Evolutionary conservation across 495 filamentous ascomycete species (phyloP), one percentile per base, ranked within the genome.

Genomic region (Cercophora sp.): DNA sequence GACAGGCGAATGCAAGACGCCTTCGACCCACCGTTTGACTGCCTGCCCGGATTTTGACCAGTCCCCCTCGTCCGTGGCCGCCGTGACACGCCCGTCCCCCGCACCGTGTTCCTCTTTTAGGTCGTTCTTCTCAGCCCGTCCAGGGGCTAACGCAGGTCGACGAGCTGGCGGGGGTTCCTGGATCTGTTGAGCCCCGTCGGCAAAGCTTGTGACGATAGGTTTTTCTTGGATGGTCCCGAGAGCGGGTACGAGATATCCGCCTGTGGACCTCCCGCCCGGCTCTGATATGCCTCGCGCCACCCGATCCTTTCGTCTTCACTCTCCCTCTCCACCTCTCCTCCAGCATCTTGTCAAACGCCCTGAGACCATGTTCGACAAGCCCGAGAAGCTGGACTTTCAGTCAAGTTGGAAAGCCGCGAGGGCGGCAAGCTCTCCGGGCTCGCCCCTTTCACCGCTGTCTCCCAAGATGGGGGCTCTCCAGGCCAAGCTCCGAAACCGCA

Each of bases 401-500:
- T 55, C 46, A 34, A 54, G 36, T 19, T 58, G 55, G 55, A 58
- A 48, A 11, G 45, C 52, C 4, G n/a, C 43, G 16, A 47, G 40
- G 24, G 34, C 44, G 18, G 49, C 58, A 50, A 58, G 52, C 54
- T 55, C 58, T 15, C 58, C 62, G 10, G 40, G 54, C 24, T 63
- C 55, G 18, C 62, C 62, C 5, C 5, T 57, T 23, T 59, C 60
- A 10, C 65, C 62, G 23, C 6, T 59, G 27, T 59, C 60, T 18
- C 65, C 62, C 32, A 54, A 29, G 34, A 50, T 63, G 13, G 53
- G 57, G 8, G 37, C 47, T 9, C 42, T 62, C n/a, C 55, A 60
- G 0, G 51, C 53, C 39, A 62, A 49, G 46, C 48, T 63, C 13
- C 47, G 65, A 29, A 67, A 67, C 59, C 57, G 61, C 6, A 51